Conservation (phyloP, 768 basidiomycete genomes). For the Macrolepiota albuminosa region DNA sequence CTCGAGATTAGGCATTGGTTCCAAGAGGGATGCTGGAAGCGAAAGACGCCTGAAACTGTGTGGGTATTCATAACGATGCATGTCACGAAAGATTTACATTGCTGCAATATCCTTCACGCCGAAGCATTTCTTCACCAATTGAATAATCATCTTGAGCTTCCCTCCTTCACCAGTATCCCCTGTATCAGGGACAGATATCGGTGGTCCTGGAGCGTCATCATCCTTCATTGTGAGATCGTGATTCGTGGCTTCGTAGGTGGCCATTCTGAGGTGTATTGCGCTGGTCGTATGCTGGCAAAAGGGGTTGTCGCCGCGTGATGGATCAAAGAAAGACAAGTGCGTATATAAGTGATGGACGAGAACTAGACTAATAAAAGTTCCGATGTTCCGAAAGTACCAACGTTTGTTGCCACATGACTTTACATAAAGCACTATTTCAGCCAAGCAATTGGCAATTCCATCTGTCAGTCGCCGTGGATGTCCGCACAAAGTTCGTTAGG, state of each 20-base stretch:
- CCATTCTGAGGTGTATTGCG: conserved; percentile 11
- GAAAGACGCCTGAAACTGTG: conserved; percentile 69
- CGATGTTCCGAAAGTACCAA: conserved; percentile 3
- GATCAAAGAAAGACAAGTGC: conserved; percentile 7
- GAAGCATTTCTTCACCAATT: conserved; percentile 85
- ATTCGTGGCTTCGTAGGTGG: conserved; percentile 7
- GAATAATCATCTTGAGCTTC: conserved; percentile 90
- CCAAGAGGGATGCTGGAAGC: conserved; percentile 86
- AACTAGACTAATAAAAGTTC: conserved; percentile 5
- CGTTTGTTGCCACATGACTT: conserved; percentile 1
- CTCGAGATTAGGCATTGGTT: conserved; percentile 93
- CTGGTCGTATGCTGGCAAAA: background rate
- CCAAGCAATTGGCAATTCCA: background rate
- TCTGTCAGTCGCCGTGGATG: background rate
- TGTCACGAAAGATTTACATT: conserved; percentile 53
- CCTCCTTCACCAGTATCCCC: conserved; percentile 80
- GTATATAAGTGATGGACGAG: conserved; percentile 8
- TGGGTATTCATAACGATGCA: conserved; percentile 1
- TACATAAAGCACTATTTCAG: background rate
- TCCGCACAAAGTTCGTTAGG: background rate
- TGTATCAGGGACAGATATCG: conserved; percentile 66
- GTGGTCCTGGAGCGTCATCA: conserved; percentile 48
- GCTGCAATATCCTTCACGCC: conserved; percentile 95
- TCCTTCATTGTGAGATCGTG: conserved; percentile 22
- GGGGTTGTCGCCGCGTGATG: background rate